Evolutionary conservation across 306 rosid species (phyloP), one percentile per base, ranked within the genome.

Genomic region (Prunus kanzakura): DNA sequence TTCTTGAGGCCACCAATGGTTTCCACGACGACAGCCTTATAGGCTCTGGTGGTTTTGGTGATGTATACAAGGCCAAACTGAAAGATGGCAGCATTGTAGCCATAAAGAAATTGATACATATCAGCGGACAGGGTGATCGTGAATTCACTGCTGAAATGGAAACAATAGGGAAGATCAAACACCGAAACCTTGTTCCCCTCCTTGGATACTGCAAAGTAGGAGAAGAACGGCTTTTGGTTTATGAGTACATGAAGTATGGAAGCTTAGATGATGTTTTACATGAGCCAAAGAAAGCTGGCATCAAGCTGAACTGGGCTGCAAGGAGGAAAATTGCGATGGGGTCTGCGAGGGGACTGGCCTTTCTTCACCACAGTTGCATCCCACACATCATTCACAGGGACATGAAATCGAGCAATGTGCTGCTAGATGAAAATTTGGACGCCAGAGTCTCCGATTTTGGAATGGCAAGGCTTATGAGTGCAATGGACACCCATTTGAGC

Each of bases 141-240:
- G 98, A 96, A 72, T 96, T 92, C 89, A 96, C 96, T 12, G 99
- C 99, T 30, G 99, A 96, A 71, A 96, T 96, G 99, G 99, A 96
- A 82, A 96, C 99, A 35, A 96, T 96, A 25, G 99, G 99, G 76
- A 92, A 91, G 80, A 91, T 96, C 89, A 96, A 96, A 84, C 97
- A 96, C 82, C 81, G 98, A 70, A 96, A 96, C 82, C 90, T 96
- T 10, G 99, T 92, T 64, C 93, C 99, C 14, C 93, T 95, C 43
- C 88, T 95, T 27, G 99, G 99, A 8, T 95, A 92, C 83, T 96
- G 99, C 83, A 96, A 92, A 72, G 98, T 92, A 43, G 91, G 90
- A 27, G 99, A 96, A 35, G 99, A 96, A 80, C 86, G 99, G 61
- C 93, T 96, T 25, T 55, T 96, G 82, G 99, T 92, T 52, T 96